Conservation (phyloP, 1,284 basidiomycete genomes). For the Wallemia ichthyophaga region DNA sequence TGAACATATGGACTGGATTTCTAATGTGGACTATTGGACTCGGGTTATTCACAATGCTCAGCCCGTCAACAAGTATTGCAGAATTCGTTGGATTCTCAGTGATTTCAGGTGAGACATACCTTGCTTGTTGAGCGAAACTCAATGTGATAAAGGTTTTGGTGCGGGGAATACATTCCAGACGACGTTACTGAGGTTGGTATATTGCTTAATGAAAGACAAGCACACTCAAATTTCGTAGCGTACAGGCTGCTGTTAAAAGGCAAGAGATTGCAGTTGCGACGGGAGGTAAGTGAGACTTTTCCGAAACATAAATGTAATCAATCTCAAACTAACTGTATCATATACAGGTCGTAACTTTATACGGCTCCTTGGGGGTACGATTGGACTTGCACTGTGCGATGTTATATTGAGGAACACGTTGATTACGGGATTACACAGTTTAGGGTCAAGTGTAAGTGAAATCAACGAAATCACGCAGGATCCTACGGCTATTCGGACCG, state of each 20-base stretch:
- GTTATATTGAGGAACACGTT: slow-evolving; percentile 18
- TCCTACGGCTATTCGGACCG: slow-evolving; percentile 10
- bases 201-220: slow-evolving; percentile 18
- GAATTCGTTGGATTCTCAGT: neutral
- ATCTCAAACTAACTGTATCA: too few species aligned
- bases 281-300: slow-evolving; percentile 9
- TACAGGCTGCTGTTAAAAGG: slow-evolving; percentile 33
- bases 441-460: slow-evolving; percentile 14
- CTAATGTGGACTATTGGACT: slow-evolving; percentile 35
- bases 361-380: slow-evolving; percentile 29
- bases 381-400: slow-evolving; percentile 29
- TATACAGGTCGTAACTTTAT: slow-evolving; percentile 32
- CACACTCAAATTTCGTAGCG: slow-evolving; percentile 35
- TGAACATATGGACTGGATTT: slow-evolving; percentile 34
- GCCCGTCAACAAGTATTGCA: slow-evolving; percentile 1
- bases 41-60: slow-evolving; percentile 29
- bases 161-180: slow-evolving; percentile 24
- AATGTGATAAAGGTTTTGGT: slow-evolving; percentile 29
- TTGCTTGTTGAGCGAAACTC: slow-evolving; percentile 22
- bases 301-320: neutral
- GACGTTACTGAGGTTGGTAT: slow-evolving; percentile 2
- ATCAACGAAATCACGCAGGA: slow-evolving; percentile 17
- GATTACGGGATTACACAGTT: slow-evolving; percentile 19
- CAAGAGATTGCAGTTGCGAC: slow-evolving; percentile 41
- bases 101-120: neutral